Percentiles rank a stretch among this genome's conserved stretches.
Evolutionary conservation across 306 rosid species (phyloP).

Genomic region (Aeschynomene evenia): DNA sequence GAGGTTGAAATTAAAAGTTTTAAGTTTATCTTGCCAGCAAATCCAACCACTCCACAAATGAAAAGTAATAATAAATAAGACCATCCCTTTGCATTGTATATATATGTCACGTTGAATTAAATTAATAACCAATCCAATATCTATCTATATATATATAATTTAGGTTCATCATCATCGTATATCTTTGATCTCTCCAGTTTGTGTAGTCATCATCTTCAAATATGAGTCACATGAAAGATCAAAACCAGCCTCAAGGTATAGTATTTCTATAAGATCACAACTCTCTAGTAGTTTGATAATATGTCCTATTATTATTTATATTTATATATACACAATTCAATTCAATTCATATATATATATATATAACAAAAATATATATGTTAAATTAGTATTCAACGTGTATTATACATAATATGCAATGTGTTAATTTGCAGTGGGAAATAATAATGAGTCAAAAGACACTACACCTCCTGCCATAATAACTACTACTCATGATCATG

Average conservation of each 20-base stretch:
- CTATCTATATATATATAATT: neutral
- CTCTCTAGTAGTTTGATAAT: too few relatives aligned
- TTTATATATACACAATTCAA: too few relatives aligned
- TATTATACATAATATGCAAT: too few relatives aligned
- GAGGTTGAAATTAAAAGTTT: neutral
- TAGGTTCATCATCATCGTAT: neutral
- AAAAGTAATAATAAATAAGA: neutral
- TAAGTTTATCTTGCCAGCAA: neutral
- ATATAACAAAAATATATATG: too few relatives aligned
- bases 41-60: slow-evolving; percentile 23
- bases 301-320: neutral
- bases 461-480: slow-evolving; percentile 20
- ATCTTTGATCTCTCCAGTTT: neutral
- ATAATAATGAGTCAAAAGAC: slow-evolving; percentile 32
- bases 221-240: slow-evolving; percentile 16
- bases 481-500: too few relatives aligned
- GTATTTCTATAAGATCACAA: neutral
- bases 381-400: too few relatives aligned
- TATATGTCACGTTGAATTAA: too few relatives aligned
- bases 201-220: neutral
- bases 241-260: slow-evolving; percentile 32
- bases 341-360: too few relatives aligned
- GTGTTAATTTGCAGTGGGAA: slow-evolving; percentile 10
- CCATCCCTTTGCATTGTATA: too few relatives aligned
- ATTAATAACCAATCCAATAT: neutral